Evolutionary conservation across 306 rosid genomes (phyloP), one percentile per base, ranked within the genome.

Genomic region (Lathyrus sativus): DNA sequence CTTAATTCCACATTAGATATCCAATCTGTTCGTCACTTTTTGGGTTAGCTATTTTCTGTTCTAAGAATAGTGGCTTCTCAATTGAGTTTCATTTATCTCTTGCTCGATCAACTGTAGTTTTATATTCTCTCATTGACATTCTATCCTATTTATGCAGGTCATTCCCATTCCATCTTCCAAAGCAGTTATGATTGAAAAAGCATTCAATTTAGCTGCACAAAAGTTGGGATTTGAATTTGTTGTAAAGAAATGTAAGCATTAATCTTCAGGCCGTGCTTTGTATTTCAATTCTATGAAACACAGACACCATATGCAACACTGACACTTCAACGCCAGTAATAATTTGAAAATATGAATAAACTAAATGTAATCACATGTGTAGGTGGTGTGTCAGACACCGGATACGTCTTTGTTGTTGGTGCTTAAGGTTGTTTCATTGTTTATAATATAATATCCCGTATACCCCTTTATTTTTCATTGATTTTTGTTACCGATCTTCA

Each of bases 151-250:
- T 80, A 57, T 84, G 76, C 74, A 93, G 99, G 99, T 59, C 24
- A 75, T 88, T 76, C 96, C 99, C 53, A 83, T 93, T 74, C 88
- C 95, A 70, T 80, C 85, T 77, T 80, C 97, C 82, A 90, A 78
- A 83, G 86, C 87, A 42, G 71, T 70, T 71, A 77, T 74, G 74
- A 83, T 73, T 72, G 88, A 86, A 71, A 89, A 84, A 67, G 82
- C 73, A 53, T 93, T 93, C 83, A 90, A 79, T 72, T 83, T 93
- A 72, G 99, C 97, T 65, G 96, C 99, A 70, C 82, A 90, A 50
- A 90, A 82, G 87, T 62, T 86, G 69, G 89, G 89, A 58, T 93
- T 93, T 78, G 65, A 87, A 74, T 90, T 93, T 75, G 71, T 37
- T 72, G 63, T 65, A 57, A 74, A 51, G 76, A 90, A 82, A 75